Base-by-base conservation (phyloP, 345 rosid genomes). In the Euphorbia pulcherrima region DNA sequence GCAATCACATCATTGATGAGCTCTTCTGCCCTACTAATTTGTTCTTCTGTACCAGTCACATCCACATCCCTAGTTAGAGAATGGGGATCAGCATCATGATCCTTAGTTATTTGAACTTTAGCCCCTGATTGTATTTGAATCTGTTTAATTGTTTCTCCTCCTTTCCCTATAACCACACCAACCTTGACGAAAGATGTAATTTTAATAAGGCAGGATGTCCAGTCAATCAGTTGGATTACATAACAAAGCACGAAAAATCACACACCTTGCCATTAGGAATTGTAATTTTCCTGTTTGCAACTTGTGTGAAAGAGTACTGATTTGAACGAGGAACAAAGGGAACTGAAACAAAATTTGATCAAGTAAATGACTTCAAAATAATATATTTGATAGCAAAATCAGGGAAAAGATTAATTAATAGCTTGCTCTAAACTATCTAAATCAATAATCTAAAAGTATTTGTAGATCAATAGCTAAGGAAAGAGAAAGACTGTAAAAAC, bases 181-280 rank as follows among this genome's bases (percentile, higher is more conserved):
- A 69, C 78, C 77, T 73, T 35, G 46, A 26, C 2, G 26, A 29
- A 57, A 39, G 26, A 33, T 58, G 5, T 4, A 40, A 68, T 11
- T 13, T 14, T 21, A 20, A 12, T 20, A 2, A 26, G 60, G 3
- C 8, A 66, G 18, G 18, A 50, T 17, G 35, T 27, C n/a, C 17
- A 28, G 30, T 4, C 14, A 60, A 6, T 48, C 33, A n/a, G n/a
- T n/a, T 23, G 55, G n/a, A 56, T 4, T 6, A 57, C 28, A 12
- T 5, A 14, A 41, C 1, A 50, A 17, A 41, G 17, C 27, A 44
- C 53, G 1, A 53, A 13, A 27, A 52, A 47, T 35, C 16, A 9
- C 33, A 60, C 61, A 73, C 76, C 77, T 64, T 74, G 69, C 73
- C 78, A 64, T 64, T 74, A 8, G 78, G 78, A 68, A 74, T 62